Evolutionary conservation across 1,284 basidiomycete genomes (phyloP), one percentile per base, ranked within the genome.

Genomic region (Apiotrichum mycotoxinovorans): DNA sequence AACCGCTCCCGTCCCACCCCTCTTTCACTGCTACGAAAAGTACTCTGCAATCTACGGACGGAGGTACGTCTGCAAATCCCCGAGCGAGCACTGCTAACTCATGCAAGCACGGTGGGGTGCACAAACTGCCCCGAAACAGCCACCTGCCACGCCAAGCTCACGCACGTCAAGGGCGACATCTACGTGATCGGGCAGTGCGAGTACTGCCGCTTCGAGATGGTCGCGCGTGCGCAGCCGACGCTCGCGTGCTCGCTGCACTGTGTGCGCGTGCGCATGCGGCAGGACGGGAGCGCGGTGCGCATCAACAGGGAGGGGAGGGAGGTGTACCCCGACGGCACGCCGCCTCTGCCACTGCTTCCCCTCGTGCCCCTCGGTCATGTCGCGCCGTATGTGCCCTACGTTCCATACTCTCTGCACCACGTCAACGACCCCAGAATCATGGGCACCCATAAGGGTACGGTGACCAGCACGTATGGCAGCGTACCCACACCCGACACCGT

Each of bases 1-100:
- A n/a, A n/a, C n/a, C n/a, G n/a, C n/a, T n/a, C n/a, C n/a, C n/a
- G n/a, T n/a, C n/a, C 45, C 45, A 2, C 45, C 45, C 27, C 45
- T 49, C 34, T 49, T 49, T 18, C 25, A 38, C 37, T 49, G 48
- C 35, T 49, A 49, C 37, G 35, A 49, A 22, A 38, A 49, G 34
- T 49, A 49, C 35, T 22, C 20, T 1, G 25, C 25, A 8, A 25
- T 49, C 35, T 49, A 40, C n/a, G 48, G 48, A 7, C 48, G 37
- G 17, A 38, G 48, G 48, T 49, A 34, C 12, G 30, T 30, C 30
- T n/a, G n/a, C n/a, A n/a, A n/a, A n/a, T n/a, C n/a, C n/a, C n/a
- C n/a, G n/a, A n/a, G n/a, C n/a, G n/a, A n/a, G n/a, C n/a, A n/a
- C n/a, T 8, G 23, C 40, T 42, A 22, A 20, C 27, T 20, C 9